phyloP scores from a whole-genome alignment of 1,284 basidiomycete species.

The Papiliotrema laurentii region DNA sequence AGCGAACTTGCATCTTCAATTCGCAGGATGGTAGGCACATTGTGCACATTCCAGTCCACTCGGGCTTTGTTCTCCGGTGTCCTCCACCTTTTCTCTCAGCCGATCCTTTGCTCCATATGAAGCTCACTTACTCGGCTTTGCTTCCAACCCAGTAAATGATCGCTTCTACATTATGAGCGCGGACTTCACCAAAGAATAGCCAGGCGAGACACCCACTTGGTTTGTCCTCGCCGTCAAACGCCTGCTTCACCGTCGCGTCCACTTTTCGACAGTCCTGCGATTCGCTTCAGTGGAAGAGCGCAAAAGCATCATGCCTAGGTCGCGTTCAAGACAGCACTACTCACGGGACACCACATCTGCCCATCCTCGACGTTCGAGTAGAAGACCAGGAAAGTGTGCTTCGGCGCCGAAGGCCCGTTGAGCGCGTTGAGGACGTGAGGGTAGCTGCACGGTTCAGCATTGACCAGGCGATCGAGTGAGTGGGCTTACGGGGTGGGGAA shows the following conservation, averaged over 20 bases:
- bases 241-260: slow-evolving; percentile 57
- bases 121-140: slow-evolving; percentile 56
- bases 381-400: slow-evolving; percentile 45
- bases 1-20: slow-evolving; percentile 58
- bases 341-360: slow-evolving; percentile 50
- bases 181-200: neutral
- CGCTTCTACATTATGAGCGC: slow-evolving; percentile 44
- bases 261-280: slow-evolving; percentile 67
- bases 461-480: no score
- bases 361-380: slow-evolving; percentile 46
- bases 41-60: slow-evolving; percentile 59
- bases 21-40: slow-evolving; percentile 69
- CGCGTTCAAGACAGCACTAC: slow-evolving; percentile 10
- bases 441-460: slow-evolving; percentile 19
- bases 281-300: neutral
- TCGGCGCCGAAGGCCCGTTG: slow-evolving; percentile 34
- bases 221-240: slow-evolving; percentile 55
- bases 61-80: slow-evolving; percentile 58
- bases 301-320: no score
- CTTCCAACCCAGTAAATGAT: slow-evolving; percentile 71
- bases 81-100: slow-evolving; percentile 19
- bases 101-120: neutral
- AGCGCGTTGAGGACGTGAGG: slow-evolving; percentile 42
- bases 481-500: slow-evolving; percentile 13
- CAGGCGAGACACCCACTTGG: slow-evolving; percentile 47